These are phyloP conservation scores for Hanseniaspora nectarophila DNA, from an alignment of 805 yeast genomes.

Conservation along the genomic window DNA sequence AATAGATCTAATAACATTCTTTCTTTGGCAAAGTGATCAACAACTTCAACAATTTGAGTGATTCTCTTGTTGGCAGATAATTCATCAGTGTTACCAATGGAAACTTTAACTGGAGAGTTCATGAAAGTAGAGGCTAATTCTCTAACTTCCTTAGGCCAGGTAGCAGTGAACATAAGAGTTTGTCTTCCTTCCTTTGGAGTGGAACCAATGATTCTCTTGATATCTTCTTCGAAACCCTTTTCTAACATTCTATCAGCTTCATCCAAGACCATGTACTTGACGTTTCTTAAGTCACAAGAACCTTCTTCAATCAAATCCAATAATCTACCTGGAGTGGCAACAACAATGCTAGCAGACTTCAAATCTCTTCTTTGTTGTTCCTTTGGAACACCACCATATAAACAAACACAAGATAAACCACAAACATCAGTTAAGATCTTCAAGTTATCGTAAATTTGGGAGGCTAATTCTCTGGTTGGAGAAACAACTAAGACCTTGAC, in stretches of 20 bases:
- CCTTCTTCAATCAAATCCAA: constrained; percentile 86
- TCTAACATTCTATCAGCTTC: constrained; percentile 99
- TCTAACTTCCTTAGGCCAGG: constrained; percentile 99
- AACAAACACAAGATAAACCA: constrained; percentile 61
- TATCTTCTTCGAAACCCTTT: constrained; percentile 95
- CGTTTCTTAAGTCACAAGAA: constrained; percentile 51
- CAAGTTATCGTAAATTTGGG: constrained; percentile 82
- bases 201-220: constrained; percentile 62
- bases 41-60: constrained; percentile 83
- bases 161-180: constrained; percentile 98
- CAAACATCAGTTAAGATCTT: constrained; percentile 48
- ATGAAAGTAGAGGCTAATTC: constrained; percentile 78
- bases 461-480: constrained; percentile 95
- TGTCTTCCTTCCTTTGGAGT: constrained; percentile 51
- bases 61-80: constrained; percentile 88
- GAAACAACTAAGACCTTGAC: constrained; percentile 74
- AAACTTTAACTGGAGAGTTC: constrained; percentile 75
- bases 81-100: constrained; percentile 91
- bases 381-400: constrained; percentile 96
- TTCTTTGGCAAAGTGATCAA: constrained; percentile 74
- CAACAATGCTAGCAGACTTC: constrained; percentile 59
- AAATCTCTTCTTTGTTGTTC: constrained; percentile 73
- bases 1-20: constrained; percentile 58
- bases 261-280: constrained; percentile 76
- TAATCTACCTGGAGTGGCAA: constrained; percentile 97